Evolutionary conservation across 345 rosid species (phyloP).

Genomic region (Geranium rotundifolium): DNA sequence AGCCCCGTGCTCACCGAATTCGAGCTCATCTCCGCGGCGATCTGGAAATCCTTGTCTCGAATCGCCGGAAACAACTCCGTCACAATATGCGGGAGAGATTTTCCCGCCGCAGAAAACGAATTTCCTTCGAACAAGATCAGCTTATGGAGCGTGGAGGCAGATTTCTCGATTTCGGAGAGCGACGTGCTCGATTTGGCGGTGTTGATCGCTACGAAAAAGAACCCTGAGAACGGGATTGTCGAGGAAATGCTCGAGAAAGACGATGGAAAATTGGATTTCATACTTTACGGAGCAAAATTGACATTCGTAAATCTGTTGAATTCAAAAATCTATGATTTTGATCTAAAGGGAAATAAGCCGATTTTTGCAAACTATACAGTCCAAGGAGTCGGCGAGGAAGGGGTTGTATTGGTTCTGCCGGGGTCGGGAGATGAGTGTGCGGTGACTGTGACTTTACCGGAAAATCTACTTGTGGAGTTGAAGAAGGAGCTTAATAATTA

Average conservation of each 20-base stretch:
- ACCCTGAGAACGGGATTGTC: slow-evolving; percentile 15
- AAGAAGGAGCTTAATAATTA: slow-evolving; percentile 19
- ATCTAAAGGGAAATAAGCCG: slow-evolving; percentile 39
- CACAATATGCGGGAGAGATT: slow-evolving; percentile 24
- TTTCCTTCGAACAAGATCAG: slow-evolving; percentile 25
- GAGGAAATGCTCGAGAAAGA: slow-evolving; percentile 22
- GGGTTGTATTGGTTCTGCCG: slow-evolving; percentile 35
- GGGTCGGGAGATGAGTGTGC: slow-evolving; percentile 21
- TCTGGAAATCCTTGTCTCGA: slow-evolving; percentile 44
- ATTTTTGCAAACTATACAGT: slow-evolving; percentile 33
- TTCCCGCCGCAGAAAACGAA: background rate
- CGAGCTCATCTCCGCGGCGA: slow-evolving; percentile 33
- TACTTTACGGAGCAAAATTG: slow-evolving; percentile 49
- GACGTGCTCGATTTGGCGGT: slow-evolving; percentile 29
- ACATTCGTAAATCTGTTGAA: slow-evolving; percentile 55
- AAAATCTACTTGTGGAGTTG: slow-evolving; percentile 22
- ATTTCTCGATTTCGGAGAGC: slow-evolving; percentile 15
- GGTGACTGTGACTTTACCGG: slow-evolving; percentile 33
- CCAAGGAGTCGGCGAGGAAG: slow-evolving; percentile 53
- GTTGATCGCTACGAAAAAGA: slow-evolving; percentile 16
- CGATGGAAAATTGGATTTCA: slow-evolving; percentile 21
- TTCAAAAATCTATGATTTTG: slow-evolving; percentile 29
- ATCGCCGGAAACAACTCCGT: slow-evolving; percentile 16
- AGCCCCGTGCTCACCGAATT: slow-evolving; percentile 11
- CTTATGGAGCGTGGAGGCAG: slow-evolving; percentile 29